Evolutionary conservation across 176 grass and related monocot species (phyloP).

Genomic region (Aegilops bicornis): DNA sequence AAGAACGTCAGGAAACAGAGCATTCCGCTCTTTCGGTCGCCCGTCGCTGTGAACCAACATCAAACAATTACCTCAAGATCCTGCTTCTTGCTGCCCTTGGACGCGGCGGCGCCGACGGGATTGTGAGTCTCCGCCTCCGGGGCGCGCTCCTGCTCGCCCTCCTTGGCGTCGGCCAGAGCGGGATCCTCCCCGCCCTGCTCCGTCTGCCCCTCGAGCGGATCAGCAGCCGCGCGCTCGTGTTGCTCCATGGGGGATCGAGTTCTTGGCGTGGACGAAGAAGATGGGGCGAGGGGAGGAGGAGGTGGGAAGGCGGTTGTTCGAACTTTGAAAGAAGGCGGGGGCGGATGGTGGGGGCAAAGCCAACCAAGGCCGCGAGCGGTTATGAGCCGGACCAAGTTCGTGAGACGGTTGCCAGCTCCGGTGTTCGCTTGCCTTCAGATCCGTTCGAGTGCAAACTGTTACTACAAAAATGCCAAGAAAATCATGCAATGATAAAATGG

Average conservation of each 20-base stretch:
- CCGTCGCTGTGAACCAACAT: not conserved
- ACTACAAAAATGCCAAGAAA: too few species aligned
- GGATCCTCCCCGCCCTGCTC: not conserved
- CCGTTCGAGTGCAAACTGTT: too few species aligned
- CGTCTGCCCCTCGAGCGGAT: not conserved
- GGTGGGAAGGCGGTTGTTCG: not conserved
- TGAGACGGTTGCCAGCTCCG: too few species aligned
- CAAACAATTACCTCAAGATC: not conserved
- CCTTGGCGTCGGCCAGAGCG: not conserved
- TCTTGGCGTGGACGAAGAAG: not conserved
- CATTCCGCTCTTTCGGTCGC: not conserved
- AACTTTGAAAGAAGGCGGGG: not conserved
- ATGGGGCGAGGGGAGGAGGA: not conserved
- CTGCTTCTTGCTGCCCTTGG: not conserved
- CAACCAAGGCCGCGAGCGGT: not conserved
- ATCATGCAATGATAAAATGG: too few species aligned
- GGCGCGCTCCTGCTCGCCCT: not conserved
- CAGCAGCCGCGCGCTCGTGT: not conserved
- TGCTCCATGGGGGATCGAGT: constrained; percentile 16
- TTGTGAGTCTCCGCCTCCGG: accelerated
- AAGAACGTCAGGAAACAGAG: constrained; percentile 5
- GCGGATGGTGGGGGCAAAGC: not conserved
- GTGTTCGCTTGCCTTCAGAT: not conserved
- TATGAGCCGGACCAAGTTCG: not conserved
- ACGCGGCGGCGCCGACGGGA: not conserved